Conservation (phyloP, 2,329 filamentous ascomycete species). For the Penicillium freii region DNA sequence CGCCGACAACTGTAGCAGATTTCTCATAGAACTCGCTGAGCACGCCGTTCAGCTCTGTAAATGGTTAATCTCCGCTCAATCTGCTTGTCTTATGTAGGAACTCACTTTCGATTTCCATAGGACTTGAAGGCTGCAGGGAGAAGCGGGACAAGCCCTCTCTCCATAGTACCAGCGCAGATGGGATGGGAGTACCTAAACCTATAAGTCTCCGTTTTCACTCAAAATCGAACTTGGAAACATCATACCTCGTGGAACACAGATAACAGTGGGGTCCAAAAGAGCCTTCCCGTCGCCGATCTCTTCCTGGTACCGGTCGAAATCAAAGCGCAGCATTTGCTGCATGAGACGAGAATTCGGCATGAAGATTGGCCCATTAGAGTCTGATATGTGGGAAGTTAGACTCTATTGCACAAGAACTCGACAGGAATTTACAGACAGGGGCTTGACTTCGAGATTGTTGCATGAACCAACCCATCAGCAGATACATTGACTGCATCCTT, state of each 20-base stretch:
- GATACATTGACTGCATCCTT: conserved; percentile 7
- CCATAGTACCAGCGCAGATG: conserved; percentile 6
- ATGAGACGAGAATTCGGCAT: conserved; percentile 11
- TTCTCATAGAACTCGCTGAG: conserved; percentile 10
- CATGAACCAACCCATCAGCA: conserved; percentile 7
- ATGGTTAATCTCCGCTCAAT: background rate
- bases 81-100: background rate
- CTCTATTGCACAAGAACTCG: background rate
- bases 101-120: conserved; percentile 7
- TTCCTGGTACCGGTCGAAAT: conserved; percentile 7
- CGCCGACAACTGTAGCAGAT: background rate
- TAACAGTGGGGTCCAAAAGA: conserved; percentile 3
- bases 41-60: conserved; percentile 1
- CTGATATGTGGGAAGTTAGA: background rate
- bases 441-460: conserved; percentile 5
- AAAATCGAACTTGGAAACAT: background rate
- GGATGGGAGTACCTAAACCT: background rate
- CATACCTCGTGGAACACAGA: conserved; percentile 6
- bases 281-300: conserved; percentile 1
- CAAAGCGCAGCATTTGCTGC: conserved; percentile 12
- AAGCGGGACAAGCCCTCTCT: conserved; percentile 6
- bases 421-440: conserved; percentile 1
- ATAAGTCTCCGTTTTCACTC: background rate
- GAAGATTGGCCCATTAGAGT: conserved; percentile 9
- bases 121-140: conserved; percentile 7